Evolutionary conservation across 2,329 filamentous ascomycete genomes (phyloP).

Genomic region (Fusarium illudens): DNA sequence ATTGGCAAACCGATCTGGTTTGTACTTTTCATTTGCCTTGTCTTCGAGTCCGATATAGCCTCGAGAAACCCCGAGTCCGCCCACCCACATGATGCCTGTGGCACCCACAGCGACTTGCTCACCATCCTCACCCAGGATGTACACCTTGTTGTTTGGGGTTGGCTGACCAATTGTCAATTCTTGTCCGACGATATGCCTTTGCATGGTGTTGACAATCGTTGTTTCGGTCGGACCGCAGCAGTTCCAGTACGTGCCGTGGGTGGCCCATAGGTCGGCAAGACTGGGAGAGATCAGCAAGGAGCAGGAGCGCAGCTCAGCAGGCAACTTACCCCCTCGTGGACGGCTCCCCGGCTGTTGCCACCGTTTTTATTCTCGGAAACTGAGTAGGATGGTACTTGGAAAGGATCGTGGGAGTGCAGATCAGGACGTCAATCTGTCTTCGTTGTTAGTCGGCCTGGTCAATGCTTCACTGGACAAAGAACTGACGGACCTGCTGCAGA

Average conservation of each 20-base stretch:
- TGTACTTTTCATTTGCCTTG: slow-evolving; percentile 60
- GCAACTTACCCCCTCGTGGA: slow-evolving; percentile 53
- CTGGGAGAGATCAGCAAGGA: slow-evolving; percentile 31
- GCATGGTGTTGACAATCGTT: slow-evolving; percentile 67
- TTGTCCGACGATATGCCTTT: slow-evolving; percentile 56
- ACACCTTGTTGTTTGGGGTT: slow-evolving; percentile 59
- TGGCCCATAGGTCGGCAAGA: slow-evolving; percentile 66
- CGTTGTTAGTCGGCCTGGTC: slow-evolving; percentile 3
- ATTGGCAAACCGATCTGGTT: slow-evolving; percentile 58
- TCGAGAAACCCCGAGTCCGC: slow-evolving; percentile 62
- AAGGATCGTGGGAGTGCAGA: slow-evolving; percentile 64
- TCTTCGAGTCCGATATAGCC: slow-evolving; percentile 64
- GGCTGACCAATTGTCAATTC: slow-evolving; percentile 63
- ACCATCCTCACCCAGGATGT: slow-evolving; percentile 58
- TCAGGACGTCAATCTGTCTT: slow-evolving; percentile 59
- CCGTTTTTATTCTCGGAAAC: slow-evolving; percentile 60
- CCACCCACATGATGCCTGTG: slow-evolving; percentile 64
- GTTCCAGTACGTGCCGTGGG: slow-evolving; percentile 60
- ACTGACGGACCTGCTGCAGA: slow-evolving; percentile 52
- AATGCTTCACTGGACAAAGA: not conserved
- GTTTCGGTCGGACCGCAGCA: slow-evolving; percentile 69
- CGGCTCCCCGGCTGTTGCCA: slow-evolving; percentile 65
- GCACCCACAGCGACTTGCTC: slow-evolving; percentile 56
- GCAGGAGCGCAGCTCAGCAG: not conserved
- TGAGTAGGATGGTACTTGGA: slow-evolving; percentile 57